These are phyloP conservation scores for Hypoxylon sp. DNA, from an alignment of 2,329 filamentous ascomycete species.

Conservation along the genomic window DNA sequence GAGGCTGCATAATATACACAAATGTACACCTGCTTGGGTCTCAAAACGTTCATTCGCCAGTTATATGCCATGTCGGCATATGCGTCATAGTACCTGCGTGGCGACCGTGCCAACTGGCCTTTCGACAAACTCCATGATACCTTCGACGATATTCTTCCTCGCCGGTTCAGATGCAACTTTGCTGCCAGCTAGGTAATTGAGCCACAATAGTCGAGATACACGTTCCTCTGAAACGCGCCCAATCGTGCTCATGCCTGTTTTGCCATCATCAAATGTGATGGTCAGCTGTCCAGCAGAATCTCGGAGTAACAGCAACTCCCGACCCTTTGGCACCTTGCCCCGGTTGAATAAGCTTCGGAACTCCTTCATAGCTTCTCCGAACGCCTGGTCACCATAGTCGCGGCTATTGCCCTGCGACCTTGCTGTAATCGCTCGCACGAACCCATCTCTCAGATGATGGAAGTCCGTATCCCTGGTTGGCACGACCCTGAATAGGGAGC, in stretches of 20 bases:
- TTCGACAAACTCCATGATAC: conserved; percentile 89
- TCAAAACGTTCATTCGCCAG: conserved; percentile 45
- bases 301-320: conserved; percentile 81
- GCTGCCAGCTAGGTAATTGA: conserved; percentile 89
- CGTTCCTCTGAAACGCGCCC: conserved; percentile 84
- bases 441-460: conserved; percentile 90
- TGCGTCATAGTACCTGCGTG: conserved; percentile 74
- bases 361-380: conserved; percentile 79
- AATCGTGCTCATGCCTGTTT: conserved; percentile 67
- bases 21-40: conserved; percentile 35
- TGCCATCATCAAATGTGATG: conserved; percentile 75
- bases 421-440: conserved; percentile 86
- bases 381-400: conserved; percentile 77
- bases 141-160: conserved; percentile 85
- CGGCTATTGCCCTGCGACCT: conserved; percentile 73
- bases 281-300: conserved; percentile 76
- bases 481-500: conserved; percentile 85
- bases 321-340: conserved; percentile 83
- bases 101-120: conserved; percentile 90
- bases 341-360: conserved; percentile 89
- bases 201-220: conserved; percentile 85
- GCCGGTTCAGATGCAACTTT: conserved; percentile 89
- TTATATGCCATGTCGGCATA: conserved; percentile 43
- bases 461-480: conserved; percentile 97
- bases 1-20: conserved; percentile 41